A percentile compares a stretch with the other conserved stretches of the same genome.
phyloP scores from a whole-genome alignment of 441 rosid genomes.

The Isatis lusitanica region DNA sequence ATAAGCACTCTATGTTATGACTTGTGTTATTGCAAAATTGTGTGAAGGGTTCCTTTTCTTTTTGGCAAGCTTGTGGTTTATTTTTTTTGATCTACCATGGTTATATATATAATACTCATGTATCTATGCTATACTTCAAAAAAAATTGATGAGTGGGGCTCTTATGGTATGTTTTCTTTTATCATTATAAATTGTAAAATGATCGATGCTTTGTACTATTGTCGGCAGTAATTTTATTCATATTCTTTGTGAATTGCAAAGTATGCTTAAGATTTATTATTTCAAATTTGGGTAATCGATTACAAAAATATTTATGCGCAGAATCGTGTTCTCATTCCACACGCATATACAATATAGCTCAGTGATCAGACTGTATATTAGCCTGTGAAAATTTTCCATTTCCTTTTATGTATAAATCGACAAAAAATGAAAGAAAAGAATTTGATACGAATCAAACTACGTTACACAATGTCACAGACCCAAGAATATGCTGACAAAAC shows the following conservation, averaged over 20 bases:
- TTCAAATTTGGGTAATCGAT: not conserved
- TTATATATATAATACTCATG: not conserved
- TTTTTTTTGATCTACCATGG: not conserved
- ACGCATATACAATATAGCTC: not conserved
- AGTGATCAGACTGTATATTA: not conserved
- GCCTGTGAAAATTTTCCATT: not conserved
- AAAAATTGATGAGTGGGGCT: not conserved
- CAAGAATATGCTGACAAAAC: not conserved
- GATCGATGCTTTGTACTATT: constrained; percentile 18
- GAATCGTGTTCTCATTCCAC: constrained; percentile 22
- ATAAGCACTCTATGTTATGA: no score
- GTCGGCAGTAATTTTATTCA: constrained; percentile 32
- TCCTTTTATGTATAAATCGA: not conserved
- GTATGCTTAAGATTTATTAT: not conserved
- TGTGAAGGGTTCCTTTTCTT: not conserved
- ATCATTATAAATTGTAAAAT: no score
- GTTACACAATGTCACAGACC: not conserved
- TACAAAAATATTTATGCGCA: not conserved
- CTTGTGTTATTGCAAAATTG: no score
- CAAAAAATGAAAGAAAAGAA: no score
- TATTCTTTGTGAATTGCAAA: constrained; percentile 14
- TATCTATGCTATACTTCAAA: not conserved
- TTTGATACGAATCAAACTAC: no score
- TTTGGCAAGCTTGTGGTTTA: not conserved
- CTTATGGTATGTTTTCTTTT: not conserved